Evolutionary conservation across 768 basidiomycete genomes (phyloP).

Genomic region (Lactifluus rugatus): DNA sequence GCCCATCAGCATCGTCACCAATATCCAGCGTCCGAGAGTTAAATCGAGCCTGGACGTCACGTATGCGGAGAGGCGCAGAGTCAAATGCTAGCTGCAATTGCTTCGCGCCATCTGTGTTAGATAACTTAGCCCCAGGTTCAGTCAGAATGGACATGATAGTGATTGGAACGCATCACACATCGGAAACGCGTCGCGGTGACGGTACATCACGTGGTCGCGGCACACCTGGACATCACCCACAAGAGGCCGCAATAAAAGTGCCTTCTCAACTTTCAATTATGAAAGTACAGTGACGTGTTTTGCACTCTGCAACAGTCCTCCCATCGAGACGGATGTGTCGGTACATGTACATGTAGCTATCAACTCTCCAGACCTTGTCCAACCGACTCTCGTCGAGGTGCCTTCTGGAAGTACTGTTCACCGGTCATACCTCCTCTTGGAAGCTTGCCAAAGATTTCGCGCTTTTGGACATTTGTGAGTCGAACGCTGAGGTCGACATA

Average conservation of each 20-base stretch:
- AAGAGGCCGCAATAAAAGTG: background rate
- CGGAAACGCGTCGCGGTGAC: too few species aligned
- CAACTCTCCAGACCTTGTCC: background rate
- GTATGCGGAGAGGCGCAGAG: constrained; percentile 14
- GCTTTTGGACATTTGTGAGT: constrained; percentile 25
- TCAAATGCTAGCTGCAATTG: constrained; percentile 14
- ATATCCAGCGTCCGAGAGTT: constrained; percentile 11
- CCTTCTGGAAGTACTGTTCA: constrained; percentile 25
- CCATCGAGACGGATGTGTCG: too few species aligned
- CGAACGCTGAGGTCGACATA: constrained; percentile 47
- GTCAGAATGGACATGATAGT: constrained; percentile 2
- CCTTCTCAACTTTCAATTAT: background rate
- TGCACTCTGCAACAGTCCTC: background rate
- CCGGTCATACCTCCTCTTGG: constrained; percentile 27
- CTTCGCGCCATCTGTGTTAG: constrained; percentile 9
- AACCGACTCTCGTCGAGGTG: constrained; percentile 18
- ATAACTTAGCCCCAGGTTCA: background rate
- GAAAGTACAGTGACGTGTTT: background rate
- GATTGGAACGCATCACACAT: too few species aligned
- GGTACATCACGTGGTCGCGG: constrained; percentile 6
- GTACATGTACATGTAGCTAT: background rate
- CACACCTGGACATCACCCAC: too few species aligned
- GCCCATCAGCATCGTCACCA: constrained; percentile 3
- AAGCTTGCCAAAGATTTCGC: constrained; percentile 28
- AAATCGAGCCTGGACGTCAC: constrained; percentile 17